Conservation (phyloP, 1,139 yeast genomes). For the Protomyces pachydermus region DNA sequence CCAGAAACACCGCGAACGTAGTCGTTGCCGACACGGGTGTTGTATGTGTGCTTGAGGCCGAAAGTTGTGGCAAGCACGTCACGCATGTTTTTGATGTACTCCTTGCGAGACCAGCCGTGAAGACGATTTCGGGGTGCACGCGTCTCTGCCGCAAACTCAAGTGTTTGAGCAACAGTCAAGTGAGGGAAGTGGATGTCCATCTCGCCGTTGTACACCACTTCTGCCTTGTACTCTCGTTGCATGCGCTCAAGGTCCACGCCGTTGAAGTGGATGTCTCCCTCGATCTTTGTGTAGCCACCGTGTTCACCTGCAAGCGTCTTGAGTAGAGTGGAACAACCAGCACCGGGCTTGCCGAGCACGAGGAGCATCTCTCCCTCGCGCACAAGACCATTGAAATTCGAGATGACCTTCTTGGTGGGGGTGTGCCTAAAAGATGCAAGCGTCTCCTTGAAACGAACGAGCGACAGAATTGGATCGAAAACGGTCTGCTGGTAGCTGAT, state of each 20-base stretch:
- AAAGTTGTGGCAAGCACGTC: constrained; percentile 67
- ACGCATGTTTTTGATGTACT: constrained; percentile 58
- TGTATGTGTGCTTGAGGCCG: constrained; percentile 61
- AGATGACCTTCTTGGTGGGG: constrained; percentile 48
- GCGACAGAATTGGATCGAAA: constrained; percentile 62
- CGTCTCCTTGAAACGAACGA: constrained; percentile 38
- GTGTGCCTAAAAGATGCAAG: constrained; percentile 52
- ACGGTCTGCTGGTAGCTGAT: constrained; percentile 59
- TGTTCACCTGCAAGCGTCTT: constrained; percentile 56
- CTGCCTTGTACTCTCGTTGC: constrained; percentile 54
- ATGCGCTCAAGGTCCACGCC: constrained; percentile 51
- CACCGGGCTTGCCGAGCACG: constrained; percentile 46
- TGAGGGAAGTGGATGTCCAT: constrained; percentile 52
- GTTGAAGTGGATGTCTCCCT: constrained; percentile 49
- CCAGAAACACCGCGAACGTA: constrained; percentile 75
- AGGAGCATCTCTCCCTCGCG: constrained; percentile 53
- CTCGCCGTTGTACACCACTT: constrained; percentile 70
- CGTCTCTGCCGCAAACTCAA: constrained; percentile 58
- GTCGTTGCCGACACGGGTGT: constrained; percentile 67
- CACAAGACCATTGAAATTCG: constrained; percentile 45
- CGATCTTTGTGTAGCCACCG: constrained; percentile 58
- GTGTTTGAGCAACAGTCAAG: constrained; percentile 65
- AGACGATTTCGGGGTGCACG: constrained; percentile 63
- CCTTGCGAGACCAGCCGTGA: constrained; percentile 53
- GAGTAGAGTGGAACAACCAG: constrained; percentile 53